Base-by-base conservation (phyloP, 2,329 filamentous ascomycete species). In the Fonsecaea nubica region DNA sequence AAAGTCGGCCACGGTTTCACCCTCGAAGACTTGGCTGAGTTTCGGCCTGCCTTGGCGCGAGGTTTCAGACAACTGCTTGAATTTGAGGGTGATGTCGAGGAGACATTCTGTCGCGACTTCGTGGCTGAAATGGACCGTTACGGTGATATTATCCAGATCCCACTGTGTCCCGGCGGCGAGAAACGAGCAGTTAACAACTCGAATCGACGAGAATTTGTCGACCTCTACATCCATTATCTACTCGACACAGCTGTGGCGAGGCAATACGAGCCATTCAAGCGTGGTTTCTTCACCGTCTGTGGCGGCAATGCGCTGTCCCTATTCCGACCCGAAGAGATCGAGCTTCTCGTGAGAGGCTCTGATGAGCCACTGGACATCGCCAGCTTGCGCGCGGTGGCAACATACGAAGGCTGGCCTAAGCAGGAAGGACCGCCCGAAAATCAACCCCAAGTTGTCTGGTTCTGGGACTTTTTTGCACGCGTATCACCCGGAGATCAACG, bases 231-330 rank as follows among this genome's bases (percentile, higher is more conserved):
- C 9, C 87, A 89, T 45, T 91, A 94, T 75, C 77, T 94, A 9
- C 86, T 97, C 10, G 92, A 97, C 73, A 88, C 85, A 6, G 86
- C 91, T 0, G 90, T 97, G 1, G 82, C 86, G 45, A 86, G 92
- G 48, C 93, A 97, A 75, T 97, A 96, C 71, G 92, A 96, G 75
- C 93, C 93, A 0, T 97, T 97, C 83, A 95, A 95, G 76, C 87
- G 93, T 62, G 93, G 93, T 0, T 97, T 97, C 78, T 97, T 92
- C 77, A 96, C 91, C 0, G 92, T 97, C 33, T 96, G 92, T 75
- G 91, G 90, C 40, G 92, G 93, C 40, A 96, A 95, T 75, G 93
- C 93, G 0, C 83, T 97, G 40, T 92, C 90, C 0, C 85, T 97
- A 1, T 97, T 97, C 77, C 87, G 92, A 15, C 90, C 93, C 0